Evolutionary conservation across 2,329 filamentous ascomycete genomes (phyloP), one percentile per base, ranked within the genome.

Genomic region (Ilyonectria mors-panacis): DNA sequence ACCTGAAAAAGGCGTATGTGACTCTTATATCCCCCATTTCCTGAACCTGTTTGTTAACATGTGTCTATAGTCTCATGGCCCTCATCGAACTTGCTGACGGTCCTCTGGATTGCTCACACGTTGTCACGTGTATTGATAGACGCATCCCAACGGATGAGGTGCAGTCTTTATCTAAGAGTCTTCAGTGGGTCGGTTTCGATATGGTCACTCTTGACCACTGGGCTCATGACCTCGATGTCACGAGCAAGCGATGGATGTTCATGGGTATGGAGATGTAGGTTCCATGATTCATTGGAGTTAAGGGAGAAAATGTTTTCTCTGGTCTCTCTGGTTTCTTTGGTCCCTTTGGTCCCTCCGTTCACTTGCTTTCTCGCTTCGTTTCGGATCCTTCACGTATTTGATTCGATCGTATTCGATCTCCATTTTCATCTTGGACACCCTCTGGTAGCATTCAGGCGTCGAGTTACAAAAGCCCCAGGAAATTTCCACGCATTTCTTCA

Each of bases 121-220:
- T 97, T 69, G 89, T 97, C 70, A 89, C 94, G 75, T 95, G 93
- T 81, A 87, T 97, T 69, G 94, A 95, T 79, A 92, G 94, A 70
- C 85, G 85, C 51, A 89, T 92, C 69, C 86, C 89, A 44, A 81
- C 86, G 28, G 83, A 87, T 66, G 89, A 93, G 69, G 85, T 88
- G 65, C 89, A 91, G 73, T 85, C 90, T 65, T 85, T 95, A 73
- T 89, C 92, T 76, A 94, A 92, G 80, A 95, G 94, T 76, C 88
- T 98, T 58, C 93, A 94, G 79, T 98, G 95, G 95, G 95, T 97
- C 71, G 95, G 95, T 62, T 97, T 97, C 78, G 93, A 93, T 78
- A 87, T 95, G 72, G 91, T 90, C 56, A 95, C 93, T 26, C 86
- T 98, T 48, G 91, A 94, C 73, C 88, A 89, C 73, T 97, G 94